These are phyloP conservation scores for Drechslerella coelobrocha DNA, from an alignment of 2,329 filamentous ascomycete genomes.

Conservation along the genomic window DNA sequence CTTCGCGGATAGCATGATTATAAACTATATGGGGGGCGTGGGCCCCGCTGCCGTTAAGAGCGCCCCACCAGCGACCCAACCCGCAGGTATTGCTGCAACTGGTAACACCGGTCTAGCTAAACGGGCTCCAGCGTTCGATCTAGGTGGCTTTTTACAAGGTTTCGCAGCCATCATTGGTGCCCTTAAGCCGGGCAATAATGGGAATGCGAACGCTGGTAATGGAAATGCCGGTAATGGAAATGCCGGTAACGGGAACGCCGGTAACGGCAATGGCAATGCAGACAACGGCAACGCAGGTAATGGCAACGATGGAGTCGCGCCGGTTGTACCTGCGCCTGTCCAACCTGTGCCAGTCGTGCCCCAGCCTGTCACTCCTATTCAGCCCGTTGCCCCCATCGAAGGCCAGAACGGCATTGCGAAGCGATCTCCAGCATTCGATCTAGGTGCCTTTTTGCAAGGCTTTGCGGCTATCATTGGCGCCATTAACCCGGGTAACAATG, in stretches of 20 bases:
- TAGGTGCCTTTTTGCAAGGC: not conserved
- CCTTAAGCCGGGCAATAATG: no score
- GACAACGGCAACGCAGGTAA: conserved; percentile 53
- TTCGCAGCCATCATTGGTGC: no score
- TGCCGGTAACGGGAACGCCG: no score
- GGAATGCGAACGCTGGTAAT: no score
- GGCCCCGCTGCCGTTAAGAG: conserved; percentile 9
- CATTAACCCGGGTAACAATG: not conserved
- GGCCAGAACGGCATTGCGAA: no score
- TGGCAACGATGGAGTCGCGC: conserved; percentile 54
- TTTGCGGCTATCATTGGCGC: not conserved
- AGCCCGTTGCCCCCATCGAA: no score
- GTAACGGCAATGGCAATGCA: conserved; percentile 51
- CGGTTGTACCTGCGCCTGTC: conserved; percentile 50
- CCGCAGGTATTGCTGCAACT: no score
- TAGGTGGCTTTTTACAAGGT: no score
- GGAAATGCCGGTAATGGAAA: no score
- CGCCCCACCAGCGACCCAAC: conserved; percentile 55
- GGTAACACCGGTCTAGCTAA: no score
- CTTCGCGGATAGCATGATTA: conserved; percentile 66
- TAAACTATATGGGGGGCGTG: conserved; percentile 66
- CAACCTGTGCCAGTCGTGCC: conserved; percentile 60
- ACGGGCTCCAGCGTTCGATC: no score
- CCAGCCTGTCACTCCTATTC: no score
- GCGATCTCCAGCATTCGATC: not conserved